A percentile compares a stretch with the other conserved stretches of the same genome.
Conservation (phyloP, 768 basidiomycete species). For the Termitomyces sp. region DNA sequence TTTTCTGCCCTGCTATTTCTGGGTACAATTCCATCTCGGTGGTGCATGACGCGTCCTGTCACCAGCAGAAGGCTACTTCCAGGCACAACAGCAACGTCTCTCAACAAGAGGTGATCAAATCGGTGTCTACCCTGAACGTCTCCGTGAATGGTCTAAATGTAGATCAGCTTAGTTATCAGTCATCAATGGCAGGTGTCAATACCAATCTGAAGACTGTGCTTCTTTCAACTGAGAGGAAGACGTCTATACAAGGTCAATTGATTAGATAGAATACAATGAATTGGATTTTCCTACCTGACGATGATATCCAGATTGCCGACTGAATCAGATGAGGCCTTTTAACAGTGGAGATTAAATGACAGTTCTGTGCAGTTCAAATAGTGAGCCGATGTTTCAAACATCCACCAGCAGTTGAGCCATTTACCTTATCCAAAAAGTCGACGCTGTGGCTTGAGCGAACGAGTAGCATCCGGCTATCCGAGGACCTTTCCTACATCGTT, state of each 20-base stretch:
- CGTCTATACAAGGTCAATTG: conserved; percentile 6
- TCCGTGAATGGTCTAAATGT: conserved; percentile 9
- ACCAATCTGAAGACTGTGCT: conserved; percentile 16
- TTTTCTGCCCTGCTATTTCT: conserved; percentile 16
- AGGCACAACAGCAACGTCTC: conserved; percentile 14
- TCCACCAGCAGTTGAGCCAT: too few species aligned
- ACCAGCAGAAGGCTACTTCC: conserved; percentile 10
- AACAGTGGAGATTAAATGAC: neutral
- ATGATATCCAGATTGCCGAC: conserved; percentile 10
- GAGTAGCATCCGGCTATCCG: conserved; percentile 3
- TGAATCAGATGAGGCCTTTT: conserved; percentile 14
- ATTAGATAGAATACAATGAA: neutral
- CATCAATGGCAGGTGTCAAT: neutral
- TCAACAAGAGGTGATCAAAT: conserved; percentile 12
- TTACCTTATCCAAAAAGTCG: conserved; percentile 11
- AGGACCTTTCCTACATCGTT: conserved; percentile 4
- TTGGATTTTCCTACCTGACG: neutral
- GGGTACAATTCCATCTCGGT: conserved; percentile 1
- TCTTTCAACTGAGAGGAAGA: conserved; percentile 14
- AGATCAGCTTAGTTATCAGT: neutral
- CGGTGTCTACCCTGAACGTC: conserved; percentile 7
- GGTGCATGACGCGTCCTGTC: conserved; percentile 7
- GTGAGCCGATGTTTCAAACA: neutral
- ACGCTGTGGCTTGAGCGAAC: conserved; percentile 14
- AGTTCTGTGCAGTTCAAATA: neutral